Evolutionary conservation across 169 alveolate species (phyloP).

Genomic region (Cryptosporidium felis): DNA sequence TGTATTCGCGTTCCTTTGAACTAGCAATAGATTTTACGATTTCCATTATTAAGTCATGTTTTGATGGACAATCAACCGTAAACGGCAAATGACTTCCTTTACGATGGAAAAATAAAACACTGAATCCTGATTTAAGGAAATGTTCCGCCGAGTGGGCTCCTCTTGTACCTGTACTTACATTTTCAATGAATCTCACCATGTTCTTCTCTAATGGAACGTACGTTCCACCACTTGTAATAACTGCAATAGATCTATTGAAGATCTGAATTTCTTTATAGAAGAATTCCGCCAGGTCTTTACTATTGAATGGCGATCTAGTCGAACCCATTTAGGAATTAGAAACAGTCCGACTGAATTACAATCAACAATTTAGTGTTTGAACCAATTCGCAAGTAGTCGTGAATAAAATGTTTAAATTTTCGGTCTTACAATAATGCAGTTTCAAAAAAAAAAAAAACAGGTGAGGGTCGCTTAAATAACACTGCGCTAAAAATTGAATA

Average conservation of each 20-base stretch:
- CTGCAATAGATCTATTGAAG: conserved; percentile 63
- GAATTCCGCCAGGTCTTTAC: no score
- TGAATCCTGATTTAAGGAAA: conserved; percentile 76
- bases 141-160: conserved; percentile 86
- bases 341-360: no score
- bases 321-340: no score
- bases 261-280: no score
- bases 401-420: no score
- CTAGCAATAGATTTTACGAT: neutral
- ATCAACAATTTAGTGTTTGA: no score
- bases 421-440: no score
- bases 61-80: conserved; percentile 42
- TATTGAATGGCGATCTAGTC: no score
- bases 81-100: conserved; percentile 77
- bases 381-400: no score
- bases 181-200: conserved; percentile 85
- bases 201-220: conserved; percentile 87
- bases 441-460: no score
- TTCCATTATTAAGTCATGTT: conserved; percentile 8
- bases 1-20: neutral
- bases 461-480: no score
- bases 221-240: conserved; percentile 91
- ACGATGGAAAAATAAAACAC: conserved; percentile 79
- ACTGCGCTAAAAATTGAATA: no score
- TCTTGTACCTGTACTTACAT: conserved; percentile 87